phyloP scores from a whole-genome alignment of 208 protist genomes.

The Lotmaria passim region DNA sequence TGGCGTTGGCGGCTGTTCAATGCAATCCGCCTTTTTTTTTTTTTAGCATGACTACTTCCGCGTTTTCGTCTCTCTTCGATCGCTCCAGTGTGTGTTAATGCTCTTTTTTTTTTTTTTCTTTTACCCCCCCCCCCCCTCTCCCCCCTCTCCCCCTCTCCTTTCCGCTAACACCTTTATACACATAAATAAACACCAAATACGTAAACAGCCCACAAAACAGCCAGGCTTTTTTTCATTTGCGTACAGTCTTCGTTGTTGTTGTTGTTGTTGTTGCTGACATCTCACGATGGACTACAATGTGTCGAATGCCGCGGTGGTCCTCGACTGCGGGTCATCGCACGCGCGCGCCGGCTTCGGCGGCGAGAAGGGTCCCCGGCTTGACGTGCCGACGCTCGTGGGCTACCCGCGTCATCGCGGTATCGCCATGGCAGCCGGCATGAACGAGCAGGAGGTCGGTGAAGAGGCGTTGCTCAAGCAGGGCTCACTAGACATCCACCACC shows the following conservation, averaged over 20 bases:
- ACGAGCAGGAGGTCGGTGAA: conserved; percentile 90
- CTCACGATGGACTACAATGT: conserved; percentile 38
- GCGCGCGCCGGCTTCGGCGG: conserved; percentile 88
- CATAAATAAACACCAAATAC: too few relatives aligned
- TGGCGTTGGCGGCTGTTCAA: too few relatives aligned
- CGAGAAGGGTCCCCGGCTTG: conserved; percentile 81
- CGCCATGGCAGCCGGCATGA: conserved; percentile 91
- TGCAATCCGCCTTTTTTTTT: too few relatives aligned
- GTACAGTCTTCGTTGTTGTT: too few relatives aligned
- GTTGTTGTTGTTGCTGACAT: too few relatives aligned
- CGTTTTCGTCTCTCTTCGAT: too few relatives aligned
- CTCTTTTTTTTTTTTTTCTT: too few relatives aligned
- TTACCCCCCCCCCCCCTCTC: too few relatives aligned
- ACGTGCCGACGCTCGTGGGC: conserved; percentile 90
- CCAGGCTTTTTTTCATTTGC: too few relatives aligned
- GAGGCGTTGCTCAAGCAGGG: conserved; percentile 86
- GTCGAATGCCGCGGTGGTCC: conserved; percentile 55
- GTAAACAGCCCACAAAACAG: too few relatives aligned
- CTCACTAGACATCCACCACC: conserved; percentile 68
- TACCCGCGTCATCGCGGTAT: conserved; percentile 89
- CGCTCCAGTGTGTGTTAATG: too few relatives aligned
- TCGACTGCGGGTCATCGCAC: conserved; percentile 84
- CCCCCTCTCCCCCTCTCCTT: not conserved
- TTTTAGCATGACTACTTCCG: too few relatives aligned
- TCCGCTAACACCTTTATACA: not conserved